Conservation (phyloP, 371 early-diverging fungal species). For the Mucor sp. region DNA sequence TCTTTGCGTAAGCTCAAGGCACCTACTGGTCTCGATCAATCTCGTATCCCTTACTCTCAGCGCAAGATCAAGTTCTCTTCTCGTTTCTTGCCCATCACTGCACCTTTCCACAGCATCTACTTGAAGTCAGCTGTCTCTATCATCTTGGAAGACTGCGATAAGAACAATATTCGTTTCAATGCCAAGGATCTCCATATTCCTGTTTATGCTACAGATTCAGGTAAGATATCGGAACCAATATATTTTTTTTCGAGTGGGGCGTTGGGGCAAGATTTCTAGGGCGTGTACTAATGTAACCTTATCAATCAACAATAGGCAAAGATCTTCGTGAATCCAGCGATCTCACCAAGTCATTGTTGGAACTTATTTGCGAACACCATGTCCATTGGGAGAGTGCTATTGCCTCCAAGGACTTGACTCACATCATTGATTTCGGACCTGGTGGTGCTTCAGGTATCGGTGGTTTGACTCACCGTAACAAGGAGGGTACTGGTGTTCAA, state of each 20-base stretch:
- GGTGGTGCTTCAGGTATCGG: slow-evolving; percentile 90
- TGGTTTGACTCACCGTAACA: slow-evolving; percentile 89
- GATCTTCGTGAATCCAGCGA: slow-evolving; percentile 61
- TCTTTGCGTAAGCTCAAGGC: slow-evolving; percentile 88
- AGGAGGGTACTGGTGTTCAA: slow-evolving; percentile 95
- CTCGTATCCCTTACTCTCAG: slow-evolving; percentile 83
- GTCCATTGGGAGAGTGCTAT: slow-evolving; percentile 92
- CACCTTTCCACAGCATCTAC: slow-evolving; percentile 87
- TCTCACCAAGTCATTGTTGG: slow-evolving; percentile 73
- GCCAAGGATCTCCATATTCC: slow-evolving; percentile 68
- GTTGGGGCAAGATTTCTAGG: slow-evolving; percentile 32
- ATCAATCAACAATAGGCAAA: slow-evolving; percentile 47
- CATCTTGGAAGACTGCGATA: slow-evolving; percentile 66
- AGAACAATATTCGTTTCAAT: slow-evolving; percentile 59
- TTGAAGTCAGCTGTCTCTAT: slow-evolving; percentile 65
- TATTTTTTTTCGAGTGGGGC: slow-evolving; percentile 35
- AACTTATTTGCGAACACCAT: slow-evolving; percentile 80
- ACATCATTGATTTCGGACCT: slow-evolving; percentile 94
- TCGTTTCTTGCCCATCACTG: slow-evolving; percentile 87
- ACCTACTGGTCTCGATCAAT: slow-evolving; percentile 80
- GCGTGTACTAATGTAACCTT: slow-evolving; percentile 4
- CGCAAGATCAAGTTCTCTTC: slow-evolving; percentile 86
- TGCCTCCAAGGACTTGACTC: slow-evolving; percentile 70
- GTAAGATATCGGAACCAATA: slow-evolving; percentile 27
- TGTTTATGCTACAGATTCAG: slow-evolving; percentile 79